Base-by-base conservation (phyloP, 2,329 filamentous ascomycete species). In the Colletotrichum tabaci region DNA sequence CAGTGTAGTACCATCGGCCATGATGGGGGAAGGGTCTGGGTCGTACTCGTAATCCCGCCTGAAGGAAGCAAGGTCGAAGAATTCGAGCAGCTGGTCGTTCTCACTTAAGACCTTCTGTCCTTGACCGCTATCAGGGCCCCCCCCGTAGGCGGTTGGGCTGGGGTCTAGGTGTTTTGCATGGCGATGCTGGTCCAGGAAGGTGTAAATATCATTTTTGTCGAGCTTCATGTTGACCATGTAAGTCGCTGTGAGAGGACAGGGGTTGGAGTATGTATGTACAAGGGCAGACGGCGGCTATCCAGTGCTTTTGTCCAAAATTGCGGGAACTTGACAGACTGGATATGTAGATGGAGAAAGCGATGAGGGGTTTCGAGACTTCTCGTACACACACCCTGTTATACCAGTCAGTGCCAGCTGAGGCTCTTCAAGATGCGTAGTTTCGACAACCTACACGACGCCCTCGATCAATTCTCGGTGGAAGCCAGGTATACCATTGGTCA, bases 221-320 rank as follows among this genome's bases (percentile, higher is more conserved):
- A 67, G 9, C 42, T 58, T 52, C 60, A 68, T 68, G 38, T 63
- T 44, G 66, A 58, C 44, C 42, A 26, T 68, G 44, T 63, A 63
- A 50, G 49, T 57, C 42, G 18, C 8, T 63, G 10, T 46, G 16
- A 57, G 42, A 58, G 66, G 52, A 35, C 46, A 57, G 52, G 52
- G 52, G 42, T 38, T 10, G 35, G 35, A 38, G 35, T 38, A 38
- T 38, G 55, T n/a, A 42, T 49, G 47, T 49, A 62, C 47, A 56
- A 67, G 62, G 18, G 58, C n/a, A 44, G 12, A 26, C 23, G 35
- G 40, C 10, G 23, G 44, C 40, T 50, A 26, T 58, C 58, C 65
- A 62, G 57, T 46, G 42, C 35, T 9, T 57, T 49, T 42, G 42
- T 62, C 58, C 50, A 62, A 57, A 58, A 21, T 52, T 66, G 63